Evolutionary conservation across 1,284 basidiomycete species (phyloP).

Genomic region (Boletus subluridellus): DNA sequence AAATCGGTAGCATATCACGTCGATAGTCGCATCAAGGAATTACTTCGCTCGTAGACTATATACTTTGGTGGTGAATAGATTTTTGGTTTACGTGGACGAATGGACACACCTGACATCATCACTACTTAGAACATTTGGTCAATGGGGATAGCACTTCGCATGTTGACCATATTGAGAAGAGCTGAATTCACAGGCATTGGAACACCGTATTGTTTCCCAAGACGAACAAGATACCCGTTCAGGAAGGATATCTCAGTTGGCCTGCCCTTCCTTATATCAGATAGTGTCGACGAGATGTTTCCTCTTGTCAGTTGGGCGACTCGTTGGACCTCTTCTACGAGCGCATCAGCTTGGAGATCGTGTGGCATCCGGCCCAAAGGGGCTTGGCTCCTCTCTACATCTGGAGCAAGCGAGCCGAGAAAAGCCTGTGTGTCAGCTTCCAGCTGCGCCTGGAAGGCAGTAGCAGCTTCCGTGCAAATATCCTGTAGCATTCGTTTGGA

Average conservation of each 20-base stretch:
- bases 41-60: not conserved
- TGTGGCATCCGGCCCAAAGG: constrained; percentile 43
- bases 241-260: constrained; percentile 79
- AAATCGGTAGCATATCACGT: not conserved
- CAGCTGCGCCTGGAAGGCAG: constrained; percentile 52
- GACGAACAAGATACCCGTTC: constrained; percentile 77
- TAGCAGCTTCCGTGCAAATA: constrained; percentile 61
- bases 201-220: constrained; percentile 64
- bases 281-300: constrained; percentile 79
- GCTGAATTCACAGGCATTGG: constrained; percentile 61
- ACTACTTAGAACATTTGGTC: constrained; percentile 38
- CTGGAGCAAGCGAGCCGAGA: constrained; percentile 33
- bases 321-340: constrained; percentile 52
- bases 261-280: constrained; percentile 59
- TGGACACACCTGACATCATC: constrained; percentile 7
- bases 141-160: constrained; percentile 43
- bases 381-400: constrained; percentile 30
- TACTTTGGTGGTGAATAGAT: not conserved
- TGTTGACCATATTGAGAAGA: constrained; percentile 60
- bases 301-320: constrained; percentile 54
- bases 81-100: not conserved
- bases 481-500: constrained; percentile 45
- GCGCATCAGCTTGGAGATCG: constrained; percentile 36
- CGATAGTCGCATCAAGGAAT: not conserved
- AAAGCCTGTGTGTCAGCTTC: constrained; percentile 44